Percentiles rank a stretch among this genome's conserved stretches.
phyloP scores from a whole-genome alignment of 2,329 filamentous ascomycete species.

The Knufia fluminis region DNA sequence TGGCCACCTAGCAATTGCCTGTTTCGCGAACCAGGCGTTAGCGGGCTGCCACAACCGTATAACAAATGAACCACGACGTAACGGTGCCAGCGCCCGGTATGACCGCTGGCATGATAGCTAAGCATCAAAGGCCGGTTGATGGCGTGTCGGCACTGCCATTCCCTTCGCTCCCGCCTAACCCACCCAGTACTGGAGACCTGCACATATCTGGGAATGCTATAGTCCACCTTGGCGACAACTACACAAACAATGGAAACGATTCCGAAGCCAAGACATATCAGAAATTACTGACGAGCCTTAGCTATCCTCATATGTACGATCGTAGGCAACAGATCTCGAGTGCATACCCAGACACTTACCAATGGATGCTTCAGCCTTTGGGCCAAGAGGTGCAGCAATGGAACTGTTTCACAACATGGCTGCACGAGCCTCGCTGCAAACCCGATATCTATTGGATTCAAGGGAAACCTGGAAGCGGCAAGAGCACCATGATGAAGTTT shows the following conservation, averaged over 20 bases:
- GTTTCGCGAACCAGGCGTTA: no score
- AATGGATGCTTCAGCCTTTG: not conserved
- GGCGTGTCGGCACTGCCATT: no score
- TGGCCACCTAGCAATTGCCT: no score
- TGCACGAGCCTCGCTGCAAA: not conserved
- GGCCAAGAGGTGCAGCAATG: not conserved
- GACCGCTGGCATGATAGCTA: no score
- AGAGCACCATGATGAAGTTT: slow-evolving; percentile 13
- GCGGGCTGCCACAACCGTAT: no score
- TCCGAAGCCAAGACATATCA: not conserved
- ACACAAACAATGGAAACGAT: not conserved
- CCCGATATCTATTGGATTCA: slow-evolving; percentile 11
- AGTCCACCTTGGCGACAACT: slow-evolving; percentile 1
- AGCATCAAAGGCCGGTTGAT: no score
- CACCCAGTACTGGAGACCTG: not conserved
- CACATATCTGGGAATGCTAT: not conserved
- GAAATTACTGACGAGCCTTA: not conserved
- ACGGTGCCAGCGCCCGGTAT: no score
- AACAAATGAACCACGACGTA: no score
- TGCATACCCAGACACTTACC: not conserved
- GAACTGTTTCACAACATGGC: not conserved
- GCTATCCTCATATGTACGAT: slow-evolving; percentile 1
- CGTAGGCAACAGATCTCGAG: not conserved
- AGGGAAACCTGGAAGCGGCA: slow-evolving; percentile 13
- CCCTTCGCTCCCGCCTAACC: no score